A percentile compares a stretch with the other conserved stretches of the same genome.
Conservation (phyloP, 768 basidiomycete genomes). For the Trametes gibbosa region DNA sequence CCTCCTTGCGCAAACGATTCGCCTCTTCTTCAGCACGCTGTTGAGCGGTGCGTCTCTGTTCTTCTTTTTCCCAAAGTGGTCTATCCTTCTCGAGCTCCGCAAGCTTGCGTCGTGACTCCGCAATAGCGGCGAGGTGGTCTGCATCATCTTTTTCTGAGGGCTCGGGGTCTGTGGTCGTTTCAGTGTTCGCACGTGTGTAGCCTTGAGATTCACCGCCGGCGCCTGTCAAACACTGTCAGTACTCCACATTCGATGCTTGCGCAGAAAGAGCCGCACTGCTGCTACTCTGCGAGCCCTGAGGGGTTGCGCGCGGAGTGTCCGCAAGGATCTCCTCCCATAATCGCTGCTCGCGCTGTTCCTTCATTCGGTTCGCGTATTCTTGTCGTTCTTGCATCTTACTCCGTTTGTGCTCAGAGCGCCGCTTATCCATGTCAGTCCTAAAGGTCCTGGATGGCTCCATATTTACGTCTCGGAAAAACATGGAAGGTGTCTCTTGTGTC, state of each 20-base stretch:
- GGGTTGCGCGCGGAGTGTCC: neutral
- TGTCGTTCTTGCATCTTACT: neutral
- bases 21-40: slow-evolving; percentile 37
- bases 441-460: neutral
- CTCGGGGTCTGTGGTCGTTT: neutral
- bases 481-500: slow-evolving; percentile 1
- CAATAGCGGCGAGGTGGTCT: slow-evolving; percentile 44
- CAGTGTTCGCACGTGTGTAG: neutral
- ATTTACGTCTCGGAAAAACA: neutral
- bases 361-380: slow-evolving; percentile 1
- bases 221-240: neutral
- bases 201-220: neutral
- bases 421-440: neutral
- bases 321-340: slow-evolving; percentile 9
- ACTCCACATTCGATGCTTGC: too few relatives aligned
- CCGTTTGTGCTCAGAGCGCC: slow-evolving; percentile 11
- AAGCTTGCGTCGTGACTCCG: slow-evolving; percentile 64
- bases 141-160: slow-evolving; percentile 32
- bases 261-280: neutral
- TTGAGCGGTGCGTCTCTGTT: slow-evolving; percentile 46
- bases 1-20: slow-evolving; percentile 9
- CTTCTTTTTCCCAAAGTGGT: slow-evolving; percentile 59
- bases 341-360: slow-evolving; percentile 3
- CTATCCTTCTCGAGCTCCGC: slow-evolving; percentile 64
- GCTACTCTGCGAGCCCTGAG: slow-evolving; percentile 9